Conservation (phyloP, 2,329 filamentous ascomycete species). For the Pestalotiopsis sp. region DNA sequence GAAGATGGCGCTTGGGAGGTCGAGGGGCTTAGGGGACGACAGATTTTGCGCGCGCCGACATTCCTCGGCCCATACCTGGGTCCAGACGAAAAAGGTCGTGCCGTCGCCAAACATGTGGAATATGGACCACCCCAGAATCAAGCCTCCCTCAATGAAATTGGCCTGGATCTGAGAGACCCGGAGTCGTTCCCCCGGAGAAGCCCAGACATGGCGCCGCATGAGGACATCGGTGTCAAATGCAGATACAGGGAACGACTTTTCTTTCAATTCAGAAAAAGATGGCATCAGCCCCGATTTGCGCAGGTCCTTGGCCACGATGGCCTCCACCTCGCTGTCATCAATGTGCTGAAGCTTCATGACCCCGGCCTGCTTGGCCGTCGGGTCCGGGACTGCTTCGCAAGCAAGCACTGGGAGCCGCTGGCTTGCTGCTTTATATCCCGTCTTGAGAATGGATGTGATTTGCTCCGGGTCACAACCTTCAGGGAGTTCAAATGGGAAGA, state of each 20-base stretch:
- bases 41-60: constrained; percentile 31
- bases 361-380: constrained; percentile 31
- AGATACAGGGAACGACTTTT: constrained; percentile 26
- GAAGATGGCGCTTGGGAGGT: not conserved
- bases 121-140: constrained; percentile 28
- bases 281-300: constrained; percentile 24
- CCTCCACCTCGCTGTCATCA: constrained; percentile 24
- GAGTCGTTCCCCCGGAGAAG: constrained; percentile 25
- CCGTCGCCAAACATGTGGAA: constrained; percentile 39
- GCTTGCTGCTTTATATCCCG: constrained; percentile 32
- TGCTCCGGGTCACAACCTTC: constrained; percentile 32
- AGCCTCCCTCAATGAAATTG: constrained; percentile 32
- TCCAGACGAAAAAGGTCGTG: constrained; percentile 33
- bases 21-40: not conserved
- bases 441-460: constrained; percentile 25
- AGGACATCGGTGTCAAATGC: constrained; percentile 25
- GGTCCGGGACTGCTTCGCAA: constrained; percentile 35
- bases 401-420: constrained; percentile 30
- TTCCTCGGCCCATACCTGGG: constrained; percentile 37
- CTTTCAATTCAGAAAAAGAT: constrained; percentile 27
- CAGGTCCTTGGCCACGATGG: constrained; percentile 29
- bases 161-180: constrained; percentile 25
- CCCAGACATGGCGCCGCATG: constrained; percentile 30
- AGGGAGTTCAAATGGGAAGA: constrained; percentile 34
- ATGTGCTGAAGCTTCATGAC: constrained; percentile 33